Evolutionary conservation across 108 stramenopile species (phyloP).

Genomic region (Asterionellopsis glacialis): DNA sequence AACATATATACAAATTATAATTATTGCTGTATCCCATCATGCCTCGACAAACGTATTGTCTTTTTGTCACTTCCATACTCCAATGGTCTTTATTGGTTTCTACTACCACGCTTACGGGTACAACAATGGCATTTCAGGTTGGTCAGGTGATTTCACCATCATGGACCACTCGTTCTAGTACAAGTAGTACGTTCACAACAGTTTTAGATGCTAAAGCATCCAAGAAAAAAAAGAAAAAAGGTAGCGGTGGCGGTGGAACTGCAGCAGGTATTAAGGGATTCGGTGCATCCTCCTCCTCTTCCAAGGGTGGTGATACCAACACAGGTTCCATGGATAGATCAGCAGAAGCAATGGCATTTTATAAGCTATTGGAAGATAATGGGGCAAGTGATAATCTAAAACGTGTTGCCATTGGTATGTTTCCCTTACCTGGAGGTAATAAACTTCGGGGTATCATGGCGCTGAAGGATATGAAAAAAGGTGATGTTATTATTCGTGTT

Average conservation of each 20-base stretch:
- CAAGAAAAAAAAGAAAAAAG: conserved; percentile 9
- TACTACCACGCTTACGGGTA: no score
- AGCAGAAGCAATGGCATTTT: conserved; percentile 48
- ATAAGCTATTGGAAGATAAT: conserved; percentile 43
- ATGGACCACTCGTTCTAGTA: no score
- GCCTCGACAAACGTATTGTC: no score
- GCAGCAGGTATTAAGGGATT: conserved; percentile 40
- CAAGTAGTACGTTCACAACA: no score
- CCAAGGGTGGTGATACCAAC: conserved; percentile 15
- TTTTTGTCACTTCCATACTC: no score
- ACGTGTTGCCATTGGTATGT: conserved; percentile 51
- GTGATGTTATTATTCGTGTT: conserved; percentile 65
- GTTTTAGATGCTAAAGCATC: conserved; percentile 5
- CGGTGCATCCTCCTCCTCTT: conserved; percentile 17
- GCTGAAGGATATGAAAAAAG: conserved; percentile 52
- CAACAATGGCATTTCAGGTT: no score
- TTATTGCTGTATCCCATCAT: no score
- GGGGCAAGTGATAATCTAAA: conserved; percentile 56
- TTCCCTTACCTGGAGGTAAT: conserved; percentile 33
- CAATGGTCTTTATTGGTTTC: no score
- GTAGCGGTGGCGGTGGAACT: no score
- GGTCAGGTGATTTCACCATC: no score
- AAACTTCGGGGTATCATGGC: conserved; percentile 66
- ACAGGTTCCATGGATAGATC: conserved; percentile 67
- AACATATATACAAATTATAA: no score